Percentiles rank a stretch among this genome's conserved stretches.
These are phyloP conservation scores for Epichloe scottii DNA, from an alignment of 2,329 filamentous ascomycete species.

Conservation along the genomic window DNA sequence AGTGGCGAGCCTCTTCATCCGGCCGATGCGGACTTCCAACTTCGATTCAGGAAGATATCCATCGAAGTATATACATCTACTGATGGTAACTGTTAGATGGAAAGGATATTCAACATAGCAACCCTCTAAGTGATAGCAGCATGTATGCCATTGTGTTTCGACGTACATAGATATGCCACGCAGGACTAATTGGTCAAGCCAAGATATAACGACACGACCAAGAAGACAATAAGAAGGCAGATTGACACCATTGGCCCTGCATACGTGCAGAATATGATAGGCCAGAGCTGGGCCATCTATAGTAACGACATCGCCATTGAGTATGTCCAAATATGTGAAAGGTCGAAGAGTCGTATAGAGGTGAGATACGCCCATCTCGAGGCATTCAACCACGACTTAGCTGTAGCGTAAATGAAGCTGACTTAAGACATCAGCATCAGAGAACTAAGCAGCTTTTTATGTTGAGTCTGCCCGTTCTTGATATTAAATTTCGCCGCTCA, in stretches of 20 bases:
- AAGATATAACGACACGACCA: conserved; percentile 43
- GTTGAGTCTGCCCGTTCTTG: neutral
- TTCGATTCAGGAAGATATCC: conserved; percentile 64
- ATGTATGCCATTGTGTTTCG: neutral
- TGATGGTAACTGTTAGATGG: conserved; percentile 5
- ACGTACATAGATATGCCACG: conserved; percentile 50
- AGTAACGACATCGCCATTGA: conserved; percentile 32
- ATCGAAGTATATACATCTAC: conserved; percentile 68
- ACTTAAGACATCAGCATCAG: no score
- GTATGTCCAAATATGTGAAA: conserved; percentile 30
- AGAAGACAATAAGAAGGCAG: conserved; percentile 53
- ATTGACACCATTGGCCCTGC: conserved; percentile 36
- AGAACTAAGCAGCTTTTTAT: neutral
- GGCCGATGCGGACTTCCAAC: conserved; percentile 43
- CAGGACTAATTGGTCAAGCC: conserved; percentile 46
- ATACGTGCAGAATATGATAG: conserved; percentile 54
- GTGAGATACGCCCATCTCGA: conserved; percentile 45
- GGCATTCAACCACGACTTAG: neutral
- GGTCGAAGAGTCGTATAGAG: conserved; percentile 40
- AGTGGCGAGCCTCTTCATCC: conserved; percentile 45
- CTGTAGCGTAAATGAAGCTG: neutral
- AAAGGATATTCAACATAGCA: no score
- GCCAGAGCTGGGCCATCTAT: conserved; percentile 74
- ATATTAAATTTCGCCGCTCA: no score
- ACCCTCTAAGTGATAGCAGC: neutral